Base-by-base conservation (phyloP, 306 rosid genomes). In the Cucurbita pepo region DNA sequence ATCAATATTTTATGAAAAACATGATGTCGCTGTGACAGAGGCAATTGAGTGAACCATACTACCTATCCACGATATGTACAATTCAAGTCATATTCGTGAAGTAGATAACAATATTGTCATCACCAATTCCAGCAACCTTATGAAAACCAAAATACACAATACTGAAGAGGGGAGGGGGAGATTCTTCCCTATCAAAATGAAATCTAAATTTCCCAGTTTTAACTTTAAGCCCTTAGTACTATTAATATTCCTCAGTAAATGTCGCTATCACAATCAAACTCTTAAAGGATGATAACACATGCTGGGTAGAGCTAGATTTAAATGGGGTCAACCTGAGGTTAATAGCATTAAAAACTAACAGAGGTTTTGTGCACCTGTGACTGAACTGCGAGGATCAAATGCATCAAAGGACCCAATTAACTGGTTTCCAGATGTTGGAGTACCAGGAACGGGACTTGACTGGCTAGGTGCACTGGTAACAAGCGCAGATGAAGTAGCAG, bases 351-450 rank as follows among this genome's bases (percentile, higher is more conserved):
- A 38, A n/a, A n/a, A 38, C 12, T 54, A 44, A 57, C 14, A 22
- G 15, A 58, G 44, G 25, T 55, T 63, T 1, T 41, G 21, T 55
- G 61, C 57, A 88, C 97, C 99, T 79, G 87, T 56, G 79, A 81
- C 14, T 65, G 89, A 74, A 79, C 82, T 87, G 51, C 97, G 97
- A 44, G 99, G 96, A 67, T 95, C 99, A 86, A 95, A 95, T 71
- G 91, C 99, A 84, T 95, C 97, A 45, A 82, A 81, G 51, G 80
- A 74, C 80, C 79, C 86, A 54, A 60, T 73, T 62, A 77, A 86
- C 79, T 84, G 89, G 74, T 76, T 77, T 71, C 43, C 72, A 56
- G 83, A 41, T 55, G 88, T 78, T 71, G 85, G 69, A 58, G 82
- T 16, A 78, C 75, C 80, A 62, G 60, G 77, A 77, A 75, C 78